Conservation (phyloP, 805 yeast genomes). For the Lipomyces chichibuensis region DNA sequence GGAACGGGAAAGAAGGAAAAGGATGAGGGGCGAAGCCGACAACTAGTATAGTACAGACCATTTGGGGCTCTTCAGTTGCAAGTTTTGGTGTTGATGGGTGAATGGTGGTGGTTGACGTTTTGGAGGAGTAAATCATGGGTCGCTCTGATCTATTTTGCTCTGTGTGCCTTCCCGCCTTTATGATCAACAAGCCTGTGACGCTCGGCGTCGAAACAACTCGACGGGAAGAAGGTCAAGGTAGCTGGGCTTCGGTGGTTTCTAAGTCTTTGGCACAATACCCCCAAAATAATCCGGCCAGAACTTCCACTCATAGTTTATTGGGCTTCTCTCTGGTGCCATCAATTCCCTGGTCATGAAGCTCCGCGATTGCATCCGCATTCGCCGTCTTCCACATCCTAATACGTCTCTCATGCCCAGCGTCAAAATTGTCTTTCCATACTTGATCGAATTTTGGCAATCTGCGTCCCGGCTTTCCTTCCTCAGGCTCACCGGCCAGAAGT, state of each 20-base stretch:
- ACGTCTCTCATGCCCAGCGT: slow-evolving; percentile 1
- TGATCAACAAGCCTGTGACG: no score
- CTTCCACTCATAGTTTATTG: background rate
- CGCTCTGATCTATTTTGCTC: no score
- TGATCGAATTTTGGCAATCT: background rate
- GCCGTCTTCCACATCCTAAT: slow-evolving; percentile 1
- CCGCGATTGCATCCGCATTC: slow-evolving; percentile 1
- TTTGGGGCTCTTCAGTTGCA: background rate
- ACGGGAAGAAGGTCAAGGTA: background rate
- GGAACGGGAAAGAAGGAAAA: background rate
- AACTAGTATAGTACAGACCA: background rate
- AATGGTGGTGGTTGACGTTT: background rate
- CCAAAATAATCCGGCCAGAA: background rate
- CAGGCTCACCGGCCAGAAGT: background rate
- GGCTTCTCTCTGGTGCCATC: background rate
- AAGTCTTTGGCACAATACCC: background rate
- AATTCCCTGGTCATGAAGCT: background rate
- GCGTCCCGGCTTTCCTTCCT: background rate
- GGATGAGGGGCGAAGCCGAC: background rate
- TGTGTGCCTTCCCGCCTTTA: no score
- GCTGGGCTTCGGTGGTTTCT: background rate
- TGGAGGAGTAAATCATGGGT: no score
- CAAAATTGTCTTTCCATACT: background rate
- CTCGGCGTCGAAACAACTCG: no score
- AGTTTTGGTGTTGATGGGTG: background rate